Evolutionary conservation across 129 eudicot species (phyloP).

Genomic region (Flaveria bidentis): DNA sequence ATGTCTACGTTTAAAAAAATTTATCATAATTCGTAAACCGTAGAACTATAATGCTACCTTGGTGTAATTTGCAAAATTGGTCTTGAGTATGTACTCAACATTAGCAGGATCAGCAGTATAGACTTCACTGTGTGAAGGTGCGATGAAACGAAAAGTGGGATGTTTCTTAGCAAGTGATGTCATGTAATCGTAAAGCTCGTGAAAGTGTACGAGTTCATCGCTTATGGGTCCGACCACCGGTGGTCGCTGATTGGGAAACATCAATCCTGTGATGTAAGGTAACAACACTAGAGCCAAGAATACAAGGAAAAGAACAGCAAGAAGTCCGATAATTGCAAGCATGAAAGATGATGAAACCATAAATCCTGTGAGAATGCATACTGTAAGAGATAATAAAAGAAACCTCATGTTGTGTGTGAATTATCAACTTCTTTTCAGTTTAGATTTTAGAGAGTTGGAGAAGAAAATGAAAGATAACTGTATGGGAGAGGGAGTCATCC

Average conservation of each 20-base stretch:
- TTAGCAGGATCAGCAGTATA: slow-evolving; percentile 59
- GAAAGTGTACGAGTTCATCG: slow-evolving; percentile 48
- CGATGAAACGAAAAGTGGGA: slow-evolving; percentile 56
- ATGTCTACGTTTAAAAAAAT: too few relatives aligned
- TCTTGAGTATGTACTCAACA: slow-evolving; percentile 61
- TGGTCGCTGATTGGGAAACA: slow-evolving; percentile 40
- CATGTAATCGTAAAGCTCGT: slow-evolving; percentile 41
- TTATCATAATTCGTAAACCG: too few relatives aligned
- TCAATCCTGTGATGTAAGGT: slow-evolving; percentile 35
- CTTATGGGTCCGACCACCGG: slow-evolving; percentile 59
- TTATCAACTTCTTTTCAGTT: too few relatives aligned
- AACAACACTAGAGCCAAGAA: slow-evolving; percentile 19
- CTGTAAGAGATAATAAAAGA: not conserved
- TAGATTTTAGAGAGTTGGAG: not conserved
- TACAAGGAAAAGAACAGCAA: slow-evolving; percentile 26
- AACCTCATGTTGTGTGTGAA: slow-evolving; percentile 2
- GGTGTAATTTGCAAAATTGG: slow-evolving; percentile 58
- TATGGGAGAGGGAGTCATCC: too few relatives aligned
- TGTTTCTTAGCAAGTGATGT: slow-evolving; percentile 48
- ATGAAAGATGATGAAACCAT: slow-evolving; percentile 29
- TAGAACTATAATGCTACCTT: slow-evolving; percentile 33
- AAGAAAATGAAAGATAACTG: not conserved
- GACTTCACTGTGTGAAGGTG: slow-evolving; percentile 53
- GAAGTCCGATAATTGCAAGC: slow-evolving; percentile 18
- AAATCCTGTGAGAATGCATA: slow-evolving; percentile 28